Base-by-base conservation (phyloP, 139 green algal species). In the Closterium sp. region DNA sequence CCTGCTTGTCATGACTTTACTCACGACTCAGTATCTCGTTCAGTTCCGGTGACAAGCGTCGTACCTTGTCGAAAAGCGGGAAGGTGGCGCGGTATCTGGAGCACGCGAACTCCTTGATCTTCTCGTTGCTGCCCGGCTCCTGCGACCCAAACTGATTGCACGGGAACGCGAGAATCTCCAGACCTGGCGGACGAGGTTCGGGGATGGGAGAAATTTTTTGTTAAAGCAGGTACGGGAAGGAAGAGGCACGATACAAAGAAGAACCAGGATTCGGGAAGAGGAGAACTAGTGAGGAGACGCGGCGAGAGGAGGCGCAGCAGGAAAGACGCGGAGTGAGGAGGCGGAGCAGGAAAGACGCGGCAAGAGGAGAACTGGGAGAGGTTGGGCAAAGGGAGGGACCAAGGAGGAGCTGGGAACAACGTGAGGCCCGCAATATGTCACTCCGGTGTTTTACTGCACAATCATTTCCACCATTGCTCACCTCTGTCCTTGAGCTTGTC, bases 101-200 rank as follows among this genome's bases (percentile, higher is more conserved):
- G 45, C 88, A 88, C 21, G 91, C 95, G 84, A 96, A 96, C 5
- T 89, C 85, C 92, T 96, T 95, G 86, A 96, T 96, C 86, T 96
- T 50, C 50, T 88, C 93, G 86, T 90, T 89, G 17, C 30, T 91
- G 24, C 95, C 95, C 0, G 95, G 95, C 92, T 96, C 95, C 88
- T 96, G 95, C 4, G 31, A 92, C 32, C 95, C 95, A 70, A 96
- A 96, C 91, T 96, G 95, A 85, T 96, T 96, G 91, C 92, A 95
- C 17, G 95, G 93, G 70, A 96, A 95, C 6, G 91, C 93, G 42
- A 95, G 94, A 13, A 96, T 85, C 2, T 85, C 89, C 9, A 96
- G 90, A 62, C 62, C 94, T 95, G 91, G 17, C 91, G 91, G 84
- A 29, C 92, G 27, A 30, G 13, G 11, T 22, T 32, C 22, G 17